Conservation (phyloP, 352 stramenopile genomes). For the Blastocystis sp. region DNA sequence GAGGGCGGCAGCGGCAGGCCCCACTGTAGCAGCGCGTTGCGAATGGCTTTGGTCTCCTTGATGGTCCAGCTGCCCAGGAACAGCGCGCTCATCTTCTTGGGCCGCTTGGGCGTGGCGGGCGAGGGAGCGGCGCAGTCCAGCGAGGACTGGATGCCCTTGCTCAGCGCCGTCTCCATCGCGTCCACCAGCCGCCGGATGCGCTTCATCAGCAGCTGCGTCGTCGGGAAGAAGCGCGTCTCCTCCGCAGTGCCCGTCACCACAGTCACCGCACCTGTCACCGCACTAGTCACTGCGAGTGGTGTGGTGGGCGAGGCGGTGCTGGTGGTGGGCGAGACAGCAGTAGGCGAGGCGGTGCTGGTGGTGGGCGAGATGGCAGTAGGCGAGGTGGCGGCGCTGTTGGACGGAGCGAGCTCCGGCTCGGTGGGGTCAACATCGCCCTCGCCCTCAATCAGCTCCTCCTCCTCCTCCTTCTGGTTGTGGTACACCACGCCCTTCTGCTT, state of each 20-base stretch:
- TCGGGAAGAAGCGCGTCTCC: too few species aligned
- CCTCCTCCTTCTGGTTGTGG: background rate
- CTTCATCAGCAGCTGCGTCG: slow-evolving; percentile 30
- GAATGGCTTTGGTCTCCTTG: background rate
- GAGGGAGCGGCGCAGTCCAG: background rate
- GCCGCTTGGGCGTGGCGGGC: background rate
- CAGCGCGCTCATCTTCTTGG: background rate
- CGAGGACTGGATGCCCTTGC: background rate
- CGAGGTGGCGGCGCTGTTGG: too few species aligned
- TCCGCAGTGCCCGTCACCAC: too few species aligned
- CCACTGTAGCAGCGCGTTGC: slow-evolving; percentile 37
- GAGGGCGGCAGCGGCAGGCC: slow-evolving; percentile 32
- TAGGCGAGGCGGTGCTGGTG: background rate
- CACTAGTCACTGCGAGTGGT: too few species aligned
- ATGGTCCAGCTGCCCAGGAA: slow-evolving; percentile 28
- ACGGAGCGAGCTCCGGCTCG: too few species aligned
- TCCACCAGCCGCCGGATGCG: slow-evolving; percentile 26
- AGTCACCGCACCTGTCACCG: too few species aligned
- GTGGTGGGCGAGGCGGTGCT: too few species aligned
- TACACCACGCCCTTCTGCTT: slow-evolving; percentile 38
- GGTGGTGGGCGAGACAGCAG: background rate
- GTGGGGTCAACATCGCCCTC: background rate
- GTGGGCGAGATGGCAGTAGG: background rate
- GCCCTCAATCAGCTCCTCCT: background rate
- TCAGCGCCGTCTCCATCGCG: slow-evolving; percentile 10